Evolutionary conservation across 257 asterid genomes (phyloP).

Genomic region (Avicennia marina): DNA sequence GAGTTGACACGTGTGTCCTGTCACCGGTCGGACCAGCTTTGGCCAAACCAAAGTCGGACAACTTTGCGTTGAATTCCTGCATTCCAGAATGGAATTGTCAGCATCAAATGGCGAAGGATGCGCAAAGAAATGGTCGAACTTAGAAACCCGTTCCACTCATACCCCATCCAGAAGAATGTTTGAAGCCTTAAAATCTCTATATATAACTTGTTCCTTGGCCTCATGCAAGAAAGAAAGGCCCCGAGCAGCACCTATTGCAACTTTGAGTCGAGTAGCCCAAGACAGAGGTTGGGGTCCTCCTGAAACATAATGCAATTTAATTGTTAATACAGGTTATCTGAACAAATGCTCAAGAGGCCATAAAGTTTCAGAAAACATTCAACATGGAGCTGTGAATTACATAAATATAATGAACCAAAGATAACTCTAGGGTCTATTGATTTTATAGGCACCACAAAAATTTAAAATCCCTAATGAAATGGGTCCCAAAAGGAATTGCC

Average conservation of each 20-base stretch:
- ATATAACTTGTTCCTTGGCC: slow-evolving; percentile 78
- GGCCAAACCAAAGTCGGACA: slow-evolving; percentile 92
- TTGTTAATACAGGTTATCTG: too few species aligned
- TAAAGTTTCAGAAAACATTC: too few species aligned
- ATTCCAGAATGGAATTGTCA: slow-evolving; percentile 7
- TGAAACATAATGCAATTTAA: slow-evolving; percentile 18
- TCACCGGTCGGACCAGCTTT: slow-evolving; percentile 96
- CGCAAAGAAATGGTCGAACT: background rate
- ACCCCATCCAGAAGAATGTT: slow-evolving; percentile 90
- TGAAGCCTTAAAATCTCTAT: slow-evolving; percentile 87
- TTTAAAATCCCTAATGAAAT: too few species aligned
- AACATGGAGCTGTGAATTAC: too few species aligned
- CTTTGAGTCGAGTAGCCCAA: slow-evolving; percentile 91
- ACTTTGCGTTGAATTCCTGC: slow-evolving; percentile 86
- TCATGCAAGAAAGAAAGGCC: slow-evolving; percentile 91
- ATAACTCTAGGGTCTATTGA: too few species aligned
- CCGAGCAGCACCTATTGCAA: slow-evolving; percentile 87
- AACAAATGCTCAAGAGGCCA: background rate
- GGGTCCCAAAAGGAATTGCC: too few species aligned
- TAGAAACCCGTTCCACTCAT: slow-evolving; percentile 12
- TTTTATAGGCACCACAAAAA: too few species aligned
- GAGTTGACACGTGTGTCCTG: slow-evolving; percentile 86
- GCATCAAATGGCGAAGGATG: background rate
- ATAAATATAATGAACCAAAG: too few species aligned
- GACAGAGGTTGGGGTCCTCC: slow-evolving; percentile 85